Base-by-base conservation (phyloP, 2,329 filamentous ascomycete species). In the Teratosphaeria viscida region DNA sequence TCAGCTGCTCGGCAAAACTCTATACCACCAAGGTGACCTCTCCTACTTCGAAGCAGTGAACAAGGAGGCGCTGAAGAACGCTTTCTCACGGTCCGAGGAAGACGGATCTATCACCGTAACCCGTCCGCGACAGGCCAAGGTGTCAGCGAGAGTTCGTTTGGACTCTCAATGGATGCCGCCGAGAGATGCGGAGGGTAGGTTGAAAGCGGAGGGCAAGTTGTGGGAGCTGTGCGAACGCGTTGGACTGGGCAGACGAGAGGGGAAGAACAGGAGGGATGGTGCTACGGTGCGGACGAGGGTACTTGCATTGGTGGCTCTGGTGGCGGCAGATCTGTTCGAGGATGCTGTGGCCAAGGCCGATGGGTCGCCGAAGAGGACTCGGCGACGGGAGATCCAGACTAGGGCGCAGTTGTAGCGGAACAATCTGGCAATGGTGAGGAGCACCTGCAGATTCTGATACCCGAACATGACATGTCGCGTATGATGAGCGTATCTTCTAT, bases 11-110 rank as follows among this genome's bases (percentile, higher is more conserved):
- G 94, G 94, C 58, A 97, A 99, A 76, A 97, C 94, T 0, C 81
- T 99, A 1, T 99, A 96, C 71, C 92, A 99, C 72, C 92, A 99
- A 77, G 94, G 94, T 59, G 94, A 99, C 69, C 83, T 99, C 10
- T 92, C 88, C 34, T 99, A 99, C 76, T 97, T 96, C 66, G 94
- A 99, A 76, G 92, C 94, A 2, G 92, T 99, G 64, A 99, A 99
- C 79, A 96, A 96, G 68, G 92, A 99, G 74, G 95, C 92, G 0
- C 82, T 99, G 59, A 95, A 94, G 71, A 99, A 99, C 73, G 88
- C 92, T 0, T 96, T 92, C 74, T 81, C 84, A 43, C 85, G 90
- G 16, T 95, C 95, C 69, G 86, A 92, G 66, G 90, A 96, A 69
- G 92, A 97, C 68, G 89, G 91, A 8, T 95, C 97, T 63, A 81